Conservation (phyloP, 441 rosid species). For the Eutrema salsugineum region DNA sequence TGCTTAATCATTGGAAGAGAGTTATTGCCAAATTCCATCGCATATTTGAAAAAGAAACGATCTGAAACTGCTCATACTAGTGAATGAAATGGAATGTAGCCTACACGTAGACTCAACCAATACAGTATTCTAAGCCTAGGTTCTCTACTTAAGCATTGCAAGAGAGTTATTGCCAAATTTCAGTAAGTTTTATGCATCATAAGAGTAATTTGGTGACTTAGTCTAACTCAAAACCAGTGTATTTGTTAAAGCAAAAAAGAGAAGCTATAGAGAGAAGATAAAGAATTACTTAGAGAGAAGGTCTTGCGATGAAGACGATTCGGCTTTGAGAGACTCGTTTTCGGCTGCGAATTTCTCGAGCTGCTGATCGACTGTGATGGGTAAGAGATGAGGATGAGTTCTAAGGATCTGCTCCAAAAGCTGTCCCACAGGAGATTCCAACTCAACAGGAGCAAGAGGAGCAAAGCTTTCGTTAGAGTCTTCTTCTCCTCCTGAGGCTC, state of each 20-base stretch:
- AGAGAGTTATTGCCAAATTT: background rate
- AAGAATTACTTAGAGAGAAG: conserved; percentile 65
- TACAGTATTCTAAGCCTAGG: background rate
- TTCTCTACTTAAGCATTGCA: background rate
- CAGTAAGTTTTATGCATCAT: background rate
- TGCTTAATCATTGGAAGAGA: background rate
- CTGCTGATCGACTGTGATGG: conserved; percentile 80
- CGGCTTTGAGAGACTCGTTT: conserved; percentile 43
- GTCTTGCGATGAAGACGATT: conserved; percentile 44
- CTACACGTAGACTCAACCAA: background rate
- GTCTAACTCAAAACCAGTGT: background rate
- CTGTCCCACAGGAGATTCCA: conserved; percentile 86
- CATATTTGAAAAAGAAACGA: background rate
- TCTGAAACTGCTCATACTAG: background rate
- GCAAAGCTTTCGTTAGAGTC: conserved; percentile 38
- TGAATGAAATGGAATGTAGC: too few species aligned
- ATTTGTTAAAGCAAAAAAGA: background rate
- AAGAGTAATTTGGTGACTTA: background rate
- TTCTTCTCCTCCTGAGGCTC: conserved; percentile 49
- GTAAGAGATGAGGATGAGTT: conserved; percentile 85
- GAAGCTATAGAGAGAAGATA: background rate
- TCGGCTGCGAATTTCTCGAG: conserved; percentile 73
- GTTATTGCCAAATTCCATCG: too few species aligned
- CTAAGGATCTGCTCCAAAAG: conserved; percentile 72
- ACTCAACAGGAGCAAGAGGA: conserved; percentile 67